Conservation (phyloP, 2,329 filamentous ascomycete genomes). For the Cladophialophora carrionii region DNA sequence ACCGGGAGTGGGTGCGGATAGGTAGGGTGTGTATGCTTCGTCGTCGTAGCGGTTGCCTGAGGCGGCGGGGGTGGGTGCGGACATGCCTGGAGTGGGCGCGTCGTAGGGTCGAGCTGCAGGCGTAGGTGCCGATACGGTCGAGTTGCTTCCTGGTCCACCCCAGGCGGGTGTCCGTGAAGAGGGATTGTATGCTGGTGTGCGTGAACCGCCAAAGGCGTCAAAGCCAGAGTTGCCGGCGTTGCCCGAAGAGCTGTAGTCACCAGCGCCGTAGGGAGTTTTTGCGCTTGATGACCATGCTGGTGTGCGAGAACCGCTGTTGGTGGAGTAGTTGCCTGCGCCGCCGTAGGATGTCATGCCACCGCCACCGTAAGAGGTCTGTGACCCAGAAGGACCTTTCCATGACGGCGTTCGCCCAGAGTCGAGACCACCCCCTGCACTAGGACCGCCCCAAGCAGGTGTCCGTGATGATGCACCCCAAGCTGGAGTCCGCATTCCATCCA, state of each 20-base stretch:
- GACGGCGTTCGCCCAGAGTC: slow-evolving; percentile 54
- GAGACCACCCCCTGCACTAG: slow-evolving; percentile 30
- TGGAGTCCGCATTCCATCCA: slow-evolving; percentile 70
- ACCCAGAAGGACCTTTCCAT: slow-evolving; percentile 62
- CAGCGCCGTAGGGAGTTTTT: slow-evolving; percentile 66
- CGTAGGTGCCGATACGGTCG: slow-evolving; percentile 40
- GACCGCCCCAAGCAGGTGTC: slow-evolving; percentile 40
- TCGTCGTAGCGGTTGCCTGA: slow-evolving; percentile 53
- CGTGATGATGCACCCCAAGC: slow-evolving; percentile 69
- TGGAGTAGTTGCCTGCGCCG: slow-evolving; percentile 47
- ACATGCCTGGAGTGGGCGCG: slow-evolving; percentile 70
- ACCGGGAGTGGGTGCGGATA: slow-evolving; percentile 51
- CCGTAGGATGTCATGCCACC: slow-evolving; percentile 77
- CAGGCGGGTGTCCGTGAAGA: slow-evolving; percentile 55
- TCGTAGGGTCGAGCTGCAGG: slow-evolving; percentile 61
- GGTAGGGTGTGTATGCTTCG: slow-evolving; percentile 53
- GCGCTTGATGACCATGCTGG: slow-evolving; percentile 75
- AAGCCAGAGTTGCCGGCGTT: slow-evolving; percentile 71
- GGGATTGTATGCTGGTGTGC: slow-evolving; percentile 75
- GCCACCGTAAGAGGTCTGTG: slow-evolving; percentile 59
- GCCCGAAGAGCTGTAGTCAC: slow-evolving; percentile 67
- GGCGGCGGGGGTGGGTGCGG: slow-evolving; percentile 70
- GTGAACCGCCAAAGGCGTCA: slow-evolving; percentile 68
- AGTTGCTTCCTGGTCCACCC: slow-evolving; percentile 37
- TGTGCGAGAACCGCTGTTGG: slow-evolving; percentile 61